Evolutionary conservation across 1,139 yeast genomes (phyloP), one percentile per base, ranked within the genome.

Genomic region (Scheffersomyces lignicola): DNA sequence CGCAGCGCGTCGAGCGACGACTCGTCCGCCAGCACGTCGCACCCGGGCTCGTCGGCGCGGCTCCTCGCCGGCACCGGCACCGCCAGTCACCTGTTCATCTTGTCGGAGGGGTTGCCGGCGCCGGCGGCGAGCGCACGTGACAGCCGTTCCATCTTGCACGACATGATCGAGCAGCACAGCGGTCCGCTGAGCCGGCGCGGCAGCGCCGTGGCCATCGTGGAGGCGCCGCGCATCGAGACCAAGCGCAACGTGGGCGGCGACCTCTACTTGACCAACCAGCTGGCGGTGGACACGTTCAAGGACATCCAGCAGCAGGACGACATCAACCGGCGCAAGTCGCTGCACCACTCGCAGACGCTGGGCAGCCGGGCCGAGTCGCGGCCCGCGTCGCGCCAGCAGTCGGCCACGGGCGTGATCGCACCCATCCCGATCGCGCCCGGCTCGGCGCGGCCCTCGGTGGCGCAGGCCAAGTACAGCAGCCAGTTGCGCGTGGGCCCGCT

Each of bases 241-340:
- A 70, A 65, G 42, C 50, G 80, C 23, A 71, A 73, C 39, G 80
- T 74, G 5, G 77, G 72, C n/a, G 80, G 80, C 12, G 80, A 76
- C 44, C 56, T 76, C 26, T 76, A 75, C 49, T 49, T 75, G 41
- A 65, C 60, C 34, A 72, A 68, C 39, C 76, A 71, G 29, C 65
- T 78, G 1, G 69, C 68, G 0, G 65, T 73, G n/a, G 77, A 71
- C 33, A 64, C 80, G 1, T 64, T 76, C 44, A 72, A 67, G 43
- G 77, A 66, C 10, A 69, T 76, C 10, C 73, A 70, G 45, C 63
- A 70, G 43, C 56, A 67, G 45, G 76, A 72, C 47, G 75, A 69
- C 38, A 64, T 60, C 38, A 59, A 73, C 39, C 54, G 76, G 18
- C 54, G 69, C 24, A 41, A n/a, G 17, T 18, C 10, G 10, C 33